Base-by-base conservation (phyloP, 2,329 filamentous ascomycete genomes). In the Exophiala oligosperma region DNA sequence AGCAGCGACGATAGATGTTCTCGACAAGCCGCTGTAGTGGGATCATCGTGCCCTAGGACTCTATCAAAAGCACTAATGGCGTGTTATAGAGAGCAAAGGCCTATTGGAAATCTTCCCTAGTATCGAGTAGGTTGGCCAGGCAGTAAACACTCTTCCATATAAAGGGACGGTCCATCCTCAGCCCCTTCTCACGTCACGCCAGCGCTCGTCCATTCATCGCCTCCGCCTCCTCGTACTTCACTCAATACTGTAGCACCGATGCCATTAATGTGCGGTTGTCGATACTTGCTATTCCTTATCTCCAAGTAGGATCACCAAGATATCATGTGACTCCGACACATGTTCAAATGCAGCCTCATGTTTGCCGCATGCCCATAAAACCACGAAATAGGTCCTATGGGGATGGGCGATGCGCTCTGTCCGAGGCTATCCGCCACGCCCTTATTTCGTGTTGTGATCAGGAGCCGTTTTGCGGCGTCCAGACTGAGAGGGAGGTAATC, bases 311-410 rank as follows among this genome's bases (percentile, higher is more conserved):
- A 17, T 17, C 17, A 17, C 17, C 17, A 17, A 17, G 17, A 17
- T 17, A 17, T 17, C 17, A 17, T 17, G 17, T 17, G 17, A 17
- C 17, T 17, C 1, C 17, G 17, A 17, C 17, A 17, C 17, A 17
- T 17, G 17, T 17, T 17, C 17, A 17, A 17, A 17, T 17, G 17
- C 17, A 17, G 17, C 17, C 17, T 17, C 17, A 17, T 17, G 17
- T 17, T 17, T 17, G 17, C 17, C 17, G 17, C 17, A 17, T 17
- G 17, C 17, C 17, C 17, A 17, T 17, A 17, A 17, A 17, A 17
- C 17, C 17, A 17, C 28, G 37, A 26, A 29, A 48, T 73, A 71
- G 2, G 68, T 65, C 43, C 67, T 58, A 5, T 69, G 35, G 0
- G 71, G 56, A 32, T 69, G 62, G 1, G 69, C 56, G 0, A 54